Evolutionary conservation across 345 rosid genomes (phyloP), one percentile per base, ranked within the genome.

Genomic region (Hibiscus syriacus): DNA sequence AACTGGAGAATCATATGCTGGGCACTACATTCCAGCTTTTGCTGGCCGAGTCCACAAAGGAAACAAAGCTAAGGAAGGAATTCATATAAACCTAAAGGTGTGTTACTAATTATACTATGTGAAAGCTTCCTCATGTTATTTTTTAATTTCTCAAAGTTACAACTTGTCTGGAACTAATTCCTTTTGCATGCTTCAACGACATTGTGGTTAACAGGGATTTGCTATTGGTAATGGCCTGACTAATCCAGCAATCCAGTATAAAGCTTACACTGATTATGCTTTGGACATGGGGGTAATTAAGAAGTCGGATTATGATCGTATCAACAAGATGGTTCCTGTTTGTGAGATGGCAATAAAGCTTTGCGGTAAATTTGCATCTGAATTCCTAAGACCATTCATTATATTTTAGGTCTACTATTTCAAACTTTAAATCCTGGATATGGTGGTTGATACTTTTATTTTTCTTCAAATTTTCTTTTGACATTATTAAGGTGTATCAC

Each of bases 221-320:
- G 98, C 99, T 55, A 94, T 94, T 71, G 99, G 99, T 61, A 94
- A 94, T 71, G 99, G 99, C 55, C 98, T 94, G 59, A 94, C 99
- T 34, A 84, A 94, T 74, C 99, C 97, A 72, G 90, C 87, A 59
- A 53, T 91, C 71, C 99, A 91, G 70, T 91, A 91, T 63, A 86
- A 89, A 80, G 97, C 99, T 67, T 94, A 94, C 76, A 82, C 95
- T 23, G 99, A 94, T 80, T 94, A 79, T 71, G 99, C 98, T 43
- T 79, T 94, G 80, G 85, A 89, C 49, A 89, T 83, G 90, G 96
- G 90, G 16, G 69, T 94, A 58, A 87, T 94, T 56, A 76, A 77
- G 38, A 64, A 89, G 71, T 3, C 86, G 38, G 78, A 87, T 54
- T 76, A 87, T 80, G 82, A 82, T 59, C 88, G 78, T 22, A 85